Conservation (phyloP, 306 rosid genomes). For the Oemleria cerasiformis region DNA sequence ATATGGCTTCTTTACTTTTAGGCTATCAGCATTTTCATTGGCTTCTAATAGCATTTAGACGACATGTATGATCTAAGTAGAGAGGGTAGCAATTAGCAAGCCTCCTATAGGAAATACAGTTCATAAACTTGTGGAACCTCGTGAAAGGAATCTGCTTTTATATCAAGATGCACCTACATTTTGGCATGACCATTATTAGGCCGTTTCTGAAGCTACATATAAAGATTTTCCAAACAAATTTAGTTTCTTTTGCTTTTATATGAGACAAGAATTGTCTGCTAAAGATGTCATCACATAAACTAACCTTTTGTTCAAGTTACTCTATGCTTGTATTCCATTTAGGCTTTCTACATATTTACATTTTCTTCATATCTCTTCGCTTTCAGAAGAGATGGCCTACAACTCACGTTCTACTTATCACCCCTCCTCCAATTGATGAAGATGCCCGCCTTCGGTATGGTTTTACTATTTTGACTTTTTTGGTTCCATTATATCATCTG, state of each 20-base stretch:
- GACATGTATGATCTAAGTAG: too few relatives aligned
- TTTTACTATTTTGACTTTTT: constrained; percentile 8
- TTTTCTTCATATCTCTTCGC: constrained; percentile 19
- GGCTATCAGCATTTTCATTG: too few relatives aligned
- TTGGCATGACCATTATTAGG: not conserved
- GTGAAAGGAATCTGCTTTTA: too few relatives aligned
- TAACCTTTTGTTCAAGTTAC: not conserved
- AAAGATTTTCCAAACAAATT: not conserved
- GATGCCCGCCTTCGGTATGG: constrained; percentile 62
- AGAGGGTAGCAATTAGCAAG: too few relatives aligned
- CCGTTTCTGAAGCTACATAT: not conserved
- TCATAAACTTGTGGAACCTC: too few relatives aligned
- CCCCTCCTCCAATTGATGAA: constrained; percentile 92
- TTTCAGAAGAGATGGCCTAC: constrained; percentile 69
- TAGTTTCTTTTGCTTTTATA: not conserved
- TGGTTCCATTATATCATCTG: not conserved
- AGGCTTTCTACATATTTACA: constrained; percentile 3
- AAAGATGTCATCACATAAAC: not conserved
- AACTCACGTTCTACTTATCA: constrained; percentile 58
- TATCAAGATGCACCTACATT: not conserved
- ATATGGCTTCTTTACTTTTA: too few relatives aligned
- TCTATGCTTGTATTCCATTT: constrained; percentile 2
- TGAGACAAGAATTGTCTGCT: not conserved
- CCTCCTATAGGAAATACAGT: too few relatives aligned
- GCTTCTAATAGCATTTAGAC: too few relatives aligned